Percentiles rank a stretch among this genome's conserved stretches.
phyloP scores from a whole-genome alignment of 306 rosid species.

The Gillenia trifoliata region DNA sequence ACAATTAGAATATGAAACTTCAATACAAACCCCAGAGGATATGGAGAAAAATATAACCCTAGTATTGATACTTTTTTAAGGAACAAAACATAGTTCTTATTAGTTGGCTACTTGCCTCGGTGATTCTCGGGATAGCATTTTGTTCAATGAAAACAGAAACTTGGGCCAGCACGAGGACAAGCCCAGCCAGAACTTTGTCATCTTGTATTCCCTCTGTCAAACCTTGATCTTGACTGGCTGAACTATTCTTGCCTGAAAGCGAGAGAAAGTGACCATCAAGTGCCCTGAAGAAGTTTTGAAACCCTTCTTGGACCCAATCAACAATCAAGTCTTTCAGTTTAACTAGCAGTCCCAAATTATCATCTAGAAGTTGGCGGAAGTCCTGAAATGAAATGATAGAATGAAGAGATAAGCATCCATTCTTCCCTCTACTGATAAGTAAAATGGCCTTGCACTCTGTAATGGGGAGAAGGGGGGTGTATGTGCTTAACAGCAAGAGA shows the following conservation, averaged over 20 bases:
- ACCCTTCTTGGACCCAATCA: slow-evolving; percentile 94
- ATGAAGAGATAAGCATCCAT: slow-evolving; percentile 8
- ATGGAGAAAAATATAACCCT: slow-evolving; percentile 17
- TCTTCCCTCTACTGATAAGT: neutral
- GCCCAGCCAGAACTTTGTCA: slow-evolving; percentile 71
- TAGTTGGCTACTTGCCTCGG: slow-evolving; percentile 60
- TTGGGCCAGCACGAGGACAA: slow-evolving; percentile 82
- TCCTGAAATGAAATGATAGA: slow-evolving; percentile 43
- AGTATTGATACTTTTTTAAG: slow-evolving; percentile 17
- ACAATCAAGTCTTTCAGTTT: slow-evolving; percentile 51
- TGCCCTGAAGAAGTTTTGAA: slow-evolving; percentile 72
- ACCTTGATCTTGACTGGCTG: slow-evolving; percentile 48
- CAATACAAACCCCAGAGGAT: slow-evolving; percentile 19
- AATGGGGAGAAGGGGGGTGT: neutral
- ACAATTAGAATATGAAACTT: slow-evolving; percentile 28
- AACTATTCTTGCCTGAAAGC: slow-evolving; percentile 58
- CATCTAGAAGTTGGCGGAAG: slow-evolving; percentile 70
- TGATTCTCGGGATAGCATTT: slow-evolving; percentile 79
- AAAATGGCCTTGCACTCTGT: neutral
- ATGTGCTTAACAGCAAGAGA: neutral
- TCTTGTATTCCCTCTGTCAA: slow-evolving; percentile 56
- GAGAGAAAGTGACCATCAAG: slow-evolving; percentile 64
- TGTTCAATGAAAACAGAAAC: slow-evolving; percentile 83
- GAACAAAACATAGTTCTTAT: slow-evolving; percentile 15
- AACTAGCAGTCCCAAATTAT: slow-evolving; percentile 49